Conservation (phyloP, 352 stramenopile species). For the Globisporangium nunn region DNA sequence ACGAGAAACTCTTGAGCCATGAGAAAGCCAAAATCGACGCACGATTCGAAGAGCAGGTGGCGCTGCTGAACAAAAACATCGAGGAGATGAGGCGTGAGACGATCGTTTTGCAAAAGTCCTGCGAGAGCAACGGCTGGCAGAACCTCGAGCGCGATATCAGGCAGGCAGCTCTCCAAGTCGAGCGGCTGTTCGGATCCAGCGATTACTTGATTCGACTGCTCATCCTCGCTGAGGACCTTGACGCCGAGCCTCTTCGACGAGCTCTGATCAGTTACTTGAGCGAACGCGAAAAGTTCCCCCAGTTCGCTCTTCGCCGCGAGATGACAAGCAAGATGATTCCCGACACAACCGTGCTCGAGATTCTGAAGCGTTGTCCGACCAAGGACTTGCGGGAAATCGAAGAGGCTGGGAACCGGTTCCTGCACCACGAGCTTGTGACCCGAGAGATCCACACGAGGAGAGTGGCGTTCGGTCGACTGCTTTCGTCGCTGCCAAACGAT, state of each 20-base stretch:
- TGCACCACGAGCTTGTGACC: constrained; percentile 45
- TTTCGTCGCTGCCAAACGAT: constrained; percentile 51
- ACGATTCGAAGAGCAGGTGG: constrained; percentile 47
- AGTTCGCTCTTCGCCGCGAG: constrained; percentile 63
- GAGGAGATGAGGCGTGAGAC: constrained; percentile 38
- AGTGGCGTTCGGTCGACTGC: constrained; percentile 42
- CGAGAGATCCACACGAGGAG: constrained; percentile 61
- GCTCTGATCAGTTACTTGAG: constrained; percentile 54
- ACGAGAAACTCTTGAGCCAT: constrained; percentile 39
- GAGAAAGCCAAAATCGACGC: constrained; percentile 58
- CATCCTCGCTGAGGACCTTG: constrained; percentile 67
- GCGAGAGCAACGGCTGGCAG: constrained; percentile 42
- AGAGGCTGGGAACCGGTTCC: constrained; percentile 31
- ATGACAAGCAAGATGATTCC: constrained; percentile 70
- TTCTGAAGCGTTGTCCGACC: constrained; percentile 49
- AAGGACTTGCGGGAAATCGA: constrained; percentile 47
- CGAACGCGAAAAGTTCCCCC: constrained; percentile 30
- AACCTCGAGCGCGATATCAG: constrained; percentile 52
- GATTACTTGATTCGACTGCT: constrained; percentile 66
- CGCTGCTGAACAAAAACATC: constrained; percentile 26
- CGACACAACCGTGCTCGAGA: constrained; percentile 52
- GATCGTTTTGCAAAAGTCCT: constrained; percentile 37
- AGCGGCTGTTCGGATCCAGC: constrained; percentile 61
- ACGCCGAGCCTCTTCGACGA: constrained; percentile 44
- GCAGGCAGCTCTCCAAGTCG: constrained; percentile 43